A percentile compares a stretch with the other conserved stretches of the same genome.
Conservation (phyloP, 805 yeast species). For the Candida fluviatilis region DNA sequence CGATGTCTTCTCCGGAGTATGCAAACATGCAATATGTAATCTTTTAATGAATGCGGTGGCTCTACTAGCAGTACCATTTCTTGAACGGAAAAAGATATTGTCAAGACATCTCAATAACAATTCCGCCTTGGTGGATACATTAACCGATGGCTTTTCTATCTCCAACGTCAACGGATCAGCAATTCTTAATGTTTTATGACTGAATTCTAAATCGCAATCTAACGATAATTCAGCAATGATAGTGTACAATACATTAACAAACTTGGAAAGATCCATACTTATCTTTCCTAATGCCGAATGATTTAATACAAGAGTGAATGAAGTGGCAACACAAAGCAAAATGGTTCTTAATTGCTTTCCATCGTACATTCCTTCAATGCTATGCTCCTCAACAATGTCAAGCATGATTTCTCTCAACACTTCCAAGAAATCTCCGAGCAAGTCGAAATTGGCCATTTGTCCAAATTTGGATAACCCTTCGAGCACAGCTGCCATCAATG, state of each 20-base stretch:
- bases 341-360: conserved; percentile 61
- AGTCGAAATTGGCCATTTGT: conserved; percentile 86
- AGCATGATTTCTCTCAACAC: conserved; percentile 78
- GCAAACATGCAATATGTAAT: conserved; percentile 59
- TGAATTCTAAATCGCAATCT: conserved; percentile 82
- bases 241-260: conserved; percentile 70
- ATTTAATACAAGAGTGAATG: conserved; percentile 79
- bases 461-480: conserved; percentile 92
- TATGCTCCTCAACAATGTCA: conserved; percentile 46
- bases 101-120: conserved; percentile 74
- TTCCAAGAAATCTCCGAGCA: conserved; percentile 88
- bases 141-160: conserved; percentile 63
- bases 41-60: conserved; percentile 83
- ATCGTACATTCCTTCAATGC: conserved; percentile 30
- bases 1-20: conserved; percentile 84
- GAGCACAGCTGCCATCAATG: conserved; percentile 75
- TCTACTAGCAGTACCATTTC: conserved; percentile 60
- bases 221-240: conserved; percentile 63
- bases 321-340: conserved; percentile 79
- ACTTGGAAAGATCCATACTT: conserved; percentile 75
- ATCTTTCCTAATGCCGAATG: conserved; percentile 58
- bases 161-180: conserved; percentile 64
- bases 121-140: conserved; percentile 86
- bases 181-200: conserved; percentile 74
- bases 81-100: conserved; percentile 72